Percentiles rank a stretch among this genome's conserved stretches.
Conservation (phyloP, 2,329 filamentous ascomycete species). For the Rhinocladiella similis region DNA sequence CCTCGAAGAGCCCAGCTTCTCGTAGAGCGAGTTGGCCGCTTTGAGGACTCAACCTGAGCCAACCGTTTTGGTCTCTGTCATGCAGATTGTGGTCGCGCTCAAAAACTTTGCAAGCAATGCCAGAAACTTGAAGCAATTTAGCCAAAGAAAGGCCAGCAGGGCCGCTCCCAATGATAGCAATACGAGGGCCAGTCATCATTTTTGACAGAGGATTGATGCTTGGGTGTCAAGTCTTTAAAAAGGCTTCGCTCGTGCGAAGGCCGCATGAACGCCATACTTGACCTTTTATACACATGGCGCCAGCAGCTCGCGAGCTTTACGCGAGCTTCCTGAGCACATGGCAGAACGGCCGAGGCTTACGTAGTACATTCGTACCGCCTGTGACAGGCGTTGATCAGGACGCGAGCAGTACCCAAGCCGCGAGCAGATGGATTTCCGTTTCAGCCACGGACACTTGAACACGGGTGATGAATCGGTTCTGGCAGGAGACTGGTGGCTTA, state of each 20-base stretch:
- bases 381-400: too few relatives aligned
- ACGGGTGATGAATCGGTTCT: too few relatives aligned
- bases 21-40: slow-evolving; percentile 55
- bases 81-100: slow-evolving; percentile 45
- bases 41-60: slow-evolving; percentile 54
- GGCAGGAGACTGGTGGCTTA: neutral
- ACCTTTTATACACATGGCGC: too few relatives aligned
- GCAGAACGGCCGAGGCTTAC: neutral
- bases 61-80: slow-evolving; percentile 52
- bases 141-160: slow-evolving; percentile 54
- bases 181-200: slow-evolving; percentile 28
- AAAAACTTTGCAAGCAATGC: slow-evolving; percentile 52
- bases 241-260: neutral
- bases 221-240: neutral
- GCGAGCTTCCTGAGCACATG: neutral
- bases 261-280: too few relatives aligned
- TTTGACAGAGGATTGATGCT: neutral
- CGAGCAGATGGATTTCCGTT: too few relatives aligned
- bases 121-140: slow-evolving; percentile 51
- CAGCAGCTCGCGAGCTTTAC: too few relatives aligned
- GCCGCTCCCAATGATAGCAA: slow-evolving; percentile 53
- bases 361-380: neutral
- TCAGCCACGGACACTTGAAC: too few relatives aligned
- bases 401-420: too few relatives aligned
- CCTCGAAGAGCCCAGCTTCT: slow-evolving; percentile 51